Evolutionary conservation across 768 basidiomycete species (phyloP), one percentile per base, ranked within the genome.

Genomic region (Cubamyces sp.): DNA sequence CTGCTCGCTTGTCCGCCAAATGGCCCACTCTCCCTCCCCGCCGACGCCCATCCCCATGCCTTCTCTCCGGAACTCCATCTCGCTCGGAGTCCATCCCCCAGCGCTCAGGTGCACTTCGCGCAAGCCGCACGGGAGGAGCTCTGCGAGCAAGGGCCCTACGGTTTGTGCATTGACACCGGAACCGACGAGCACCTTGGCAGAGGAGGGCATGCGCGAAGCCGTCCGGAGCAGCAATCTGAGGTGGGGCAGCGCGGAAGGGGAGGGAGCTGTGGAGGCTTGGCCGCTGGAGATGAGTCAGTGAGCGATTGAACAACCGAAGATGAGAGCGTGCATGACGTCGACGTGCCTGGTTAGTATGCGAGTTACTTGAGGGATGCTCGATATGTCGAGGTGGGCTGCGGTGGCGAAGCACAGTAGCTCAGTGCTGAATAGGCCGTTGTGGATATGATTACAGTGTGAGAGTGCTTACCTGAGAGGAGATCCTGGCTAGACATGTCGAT

Each of bases 31-130:
- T 1, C 77, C 73, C 25, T 78, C 76, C 11, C 75, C 78, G 28
- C 77, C 81, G 18, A 76, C 67, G 1, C 87, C 88, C 88, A 92
- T 91, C 0, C 85, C 86, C 84, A 92, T 86, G 0, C 82, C 83
- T 11, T 79, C 76, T 12, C 74, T 80, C 64, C 82, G 78, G 71
- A 80, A 81, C 12, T 62, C 15, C 81, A 87, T 88, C 49, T 65
- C 71, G 46, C 88, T 76, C 6, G 83, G 78, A 0, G 80, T 52
- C 88, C 88, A 92, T 34, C 71, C 68, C 2, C 88, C 91, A 0
- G 84, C 92, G 64, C 91, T 92, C 60, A 92, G 70, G 70, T 94
- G 92, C 1, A 94, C 77, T 71, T 93, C 91, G 23, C 74, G 75
- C 23, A 91, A 71, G 6, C 87, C 88, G 25, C 80, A 74, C 0